phyloP scores from a whole-genome alignment of 768 basidiomycete genomes.

The Coprinellus micaceus region DNA sequence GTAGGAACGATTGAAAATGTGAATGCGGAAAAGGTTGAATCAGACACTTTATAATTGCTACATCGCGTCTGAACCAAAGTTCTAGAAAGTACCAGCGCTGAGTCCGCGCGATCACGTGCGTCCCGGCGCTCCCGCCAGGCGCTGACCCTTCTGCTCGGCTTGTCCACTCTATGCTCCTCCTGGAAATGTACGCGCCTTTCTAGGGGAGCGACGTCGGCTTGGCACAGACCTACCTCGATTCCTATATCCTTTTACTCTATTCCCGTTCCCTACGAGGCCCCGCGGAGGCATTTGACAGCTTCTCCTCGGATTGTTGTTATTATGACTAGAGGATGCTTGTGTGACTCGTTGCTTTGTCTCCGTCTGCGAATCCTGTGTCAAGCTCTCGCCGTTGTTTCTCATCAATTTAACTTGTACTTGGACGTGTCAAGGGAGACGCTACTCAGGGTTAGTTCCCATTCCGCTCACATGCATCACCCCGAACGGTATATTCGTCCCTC shows the following conservation, averaged over 20 bases:
- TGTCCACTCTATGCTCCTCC: neutral
- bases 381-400: too few species aligned
- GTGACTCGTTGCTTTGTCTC: too few species aligned
- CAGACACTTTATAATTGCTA: constrained; percentile 13
- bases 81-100: constrained; percentile 31
- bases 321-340: neutral
- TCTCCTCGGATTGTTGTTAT: neutral
- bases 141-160: neutral
- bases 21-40: constrained; percentile 8
- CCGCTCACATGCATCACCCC: too few species aligned
- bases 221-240: too few species aligned
- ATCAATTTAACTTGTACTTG: too few species aligned
- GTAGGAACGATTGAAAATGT: constrained; percentile 1
- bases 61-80: constrained; percentile 17
- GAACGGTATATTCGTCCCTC: too few species aligned
- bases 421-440: too few species aligned
- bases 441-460: too few species aligned
- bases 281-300: neutral
- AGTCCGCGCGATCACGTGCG: constrained; percentile 23
- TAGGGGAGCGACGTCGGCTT: neutral
- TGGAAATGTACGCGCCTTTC: neutral
- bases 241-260: neutral
- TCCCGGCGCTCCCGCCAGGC: constrained; percentile 7
- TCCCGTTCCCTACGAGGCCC: neutral
- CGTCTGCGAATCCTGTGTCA: too few species aligned